Evolutionary conservation across 192 early-diverging fungal genomes (phyloP), one percentile per base, ranked within the genome.

Genomic region (Umbelopsis sp.): DNA sequence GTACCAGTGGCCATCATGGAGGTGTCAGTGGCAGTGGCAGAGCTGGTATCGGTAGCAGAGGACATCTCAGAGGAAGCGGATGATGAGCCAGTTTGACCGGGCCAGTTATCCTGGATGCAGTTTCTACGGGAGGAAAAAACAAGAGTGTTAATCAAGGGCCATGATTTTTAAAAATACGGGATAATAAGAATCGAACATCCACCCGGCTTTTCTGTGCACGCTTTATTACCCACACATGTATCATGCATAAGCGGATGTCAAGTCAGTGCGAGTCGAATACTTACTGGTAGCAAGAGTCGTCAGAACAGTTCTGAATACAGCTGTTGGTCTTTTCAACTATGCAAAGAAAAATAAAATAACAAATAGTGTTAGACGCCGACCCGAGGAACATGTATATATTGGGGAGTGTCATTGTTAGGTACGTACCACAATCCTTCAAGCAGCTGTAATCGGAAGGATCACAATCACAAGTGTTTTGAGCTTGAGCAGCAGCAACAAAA

Each of bases 81-180:
- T 8, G 53, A 23, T 35, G 27, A 33, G 33, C 55, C 25, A 25
- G 52, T 13, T n/a, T 61, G 55, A 35, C 55, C 55, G 13, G 55
- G 55, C 55, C 55, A 61, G 8, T 61, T 61, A 30, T 61, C 25
- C 3, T 61, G 55, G 33, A 61, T 61, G 27, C 55, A 61, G 55
- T 35, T 61, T 61, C 55, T 61, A 61, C 7, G 5, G 5, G 10
- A 41, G 10, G 5, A 41, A 41, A 9, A 41, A 41, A 9, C 2
- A 41, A 41, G 7, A 41, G 37, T 1, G 37, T 9, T 41, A 41
- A 9, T 41, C 37, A 41, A 41, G 10, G 2, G 37, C 1, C 37
- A 0, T 41, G 37, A 41, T 41, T 41, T 4, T 10, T 2, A 6
- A 41, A 6, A 41, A 41, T 41, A 41, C 10, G 10, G 1, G 37